phyloP scores from a whole-genome alignment of 768 basidiomycete genomes.

The Rossbeevera mucosa region DNA sequence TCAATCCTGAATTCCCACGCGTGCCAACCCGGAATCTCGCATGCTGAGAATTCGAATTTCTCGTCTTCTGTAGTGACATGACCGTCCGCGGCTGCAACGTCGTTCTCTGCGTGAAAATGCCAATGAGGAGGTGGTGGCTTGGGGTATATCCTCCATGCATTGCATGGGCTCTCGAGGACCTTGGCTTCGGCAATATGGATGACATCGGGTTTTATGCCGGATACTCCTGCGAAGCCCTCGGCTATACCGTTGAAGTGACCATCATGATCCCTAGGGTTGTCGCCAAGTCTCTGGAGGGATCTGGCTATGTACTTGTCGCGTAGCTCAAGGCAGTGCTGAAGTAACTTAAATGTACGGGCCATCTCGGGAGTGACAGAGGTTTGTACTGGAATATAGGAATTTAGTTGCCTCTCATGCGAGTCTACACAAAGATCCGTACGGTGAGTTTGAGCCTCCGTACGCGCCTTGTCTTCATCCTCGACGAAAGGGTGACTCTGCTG shows the following conservation, averaged over 20 bases:
- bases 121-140: slow-evolving; percentile 93
- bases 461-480: slow-evolving; percentile 37
- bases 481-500: slow-evolving; percentile 18
- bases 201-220: slow-evolving; percentile 59
- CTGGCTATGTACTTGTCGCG: slow-evolving; percentile 92
- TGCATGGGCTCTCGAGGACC: slow-evolving; percentile 31
- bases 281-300: slow-evolving; percentile 88
- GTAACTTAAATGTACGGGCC: slow-evolving; percentile 57
- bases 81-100: slow-evolving; percentile 41
- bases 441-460: slow-evolving; percentile 30
- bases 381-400: slow-evolving; percentile 14
- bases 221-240: slow-evolving; percentile 57
- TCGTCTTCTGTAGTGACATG: slow-evolving; percentile 27
- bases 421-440: slow-evolving; percentile 17
- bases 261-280: slow-evolving; percentile 92
- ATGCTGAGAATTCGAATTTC: slow-evolving; percentile 70
- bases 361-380: slow-evolving; percentile 39
- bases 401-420: slow-evolving; percentile 4
- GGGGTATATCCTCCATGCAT: slow-evolving; percentile 88
- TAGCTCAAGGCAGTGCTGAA: slow-evolving; percentile 82
- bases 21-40: slow-evolving; percentile 64
- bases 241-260: slow-evolving; percentile 65
- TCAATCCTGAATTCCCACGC: slow-evolving; percentile 71
- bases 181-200: slow-evolving; percentile 34
- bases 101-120: slow-evolving; percentile 69